Conservation (phyloP, 176 grass and related monocot species). For the Musa schizocarpa region DNA sequence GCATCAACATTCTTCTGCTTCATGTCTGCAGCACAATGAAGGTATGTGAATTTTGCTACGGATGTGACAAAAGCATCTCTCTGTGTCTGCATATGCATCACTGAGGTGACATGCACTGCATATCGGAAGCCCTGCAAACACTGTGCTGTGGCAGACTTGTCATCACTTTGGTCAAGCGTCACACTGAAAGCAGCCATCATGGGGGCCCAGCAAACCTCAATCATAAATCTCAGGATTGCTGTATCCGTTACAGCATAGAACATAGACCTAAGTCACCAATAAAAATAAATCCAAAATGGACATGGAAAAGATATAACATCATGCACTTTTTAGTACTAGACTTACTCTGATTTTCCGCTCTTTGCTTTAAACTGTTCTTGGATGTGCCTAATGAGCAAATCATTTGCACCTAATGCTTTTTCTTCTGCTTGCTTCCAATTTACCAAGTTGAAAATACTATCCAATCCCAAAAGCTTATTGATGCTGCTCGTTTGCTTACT, state of each 20-base stretch:
- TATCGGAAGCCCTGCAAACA: conserved; percentile 84
- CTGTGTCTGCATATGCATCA: conserved; percentile 93
- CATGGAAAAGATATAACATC: conserved; percentile 6
- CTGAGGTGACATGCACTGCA: conserved; percentile 73
- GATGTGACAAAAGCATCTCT: conserved; percentile 96
- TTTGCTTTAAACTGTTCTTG: conserved; percentile 98
- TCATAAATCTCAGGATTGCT: conserved; percentile 89
- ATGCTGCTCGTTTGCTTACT: conserved; percentile 63
- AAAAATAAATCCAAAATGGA: conserved; percentile 25
- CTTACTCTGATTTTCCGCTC: conserved; percentile 83
- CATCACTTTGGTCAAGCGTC: conserved; percentile 74
- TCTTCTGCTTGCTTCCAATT: conserved; percentile 81
- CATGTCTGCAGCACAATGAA: conserved; percentile 92
- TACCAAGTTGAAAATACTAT: conserved; percentile 85
- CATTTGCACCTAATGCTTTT: conserved; percentile 81
- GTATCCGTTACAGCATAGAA: conserved; percentile 83
- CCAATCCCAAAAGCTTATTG: conserved; percentile 83
- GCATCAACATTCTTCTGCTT: conserved; percentile 97
- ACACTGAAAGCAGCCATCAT: conserved; percentile 98
- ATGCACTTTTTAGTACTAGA: background rate
- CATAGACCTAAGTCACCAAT: conserved; percentile 54
- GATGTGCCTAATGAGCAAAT: conserved; percentile 90
- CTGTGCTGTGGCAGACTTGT: conserved; percentile 77
- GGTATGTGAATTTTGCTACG: conserved; percentile 93
- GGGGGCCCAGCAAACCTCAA: conserved; percentile 97